Base-by-base conservation (phyloP, 2,329 filamentous ascomycete genomes). In the Penicillium digitatum region DNA sequence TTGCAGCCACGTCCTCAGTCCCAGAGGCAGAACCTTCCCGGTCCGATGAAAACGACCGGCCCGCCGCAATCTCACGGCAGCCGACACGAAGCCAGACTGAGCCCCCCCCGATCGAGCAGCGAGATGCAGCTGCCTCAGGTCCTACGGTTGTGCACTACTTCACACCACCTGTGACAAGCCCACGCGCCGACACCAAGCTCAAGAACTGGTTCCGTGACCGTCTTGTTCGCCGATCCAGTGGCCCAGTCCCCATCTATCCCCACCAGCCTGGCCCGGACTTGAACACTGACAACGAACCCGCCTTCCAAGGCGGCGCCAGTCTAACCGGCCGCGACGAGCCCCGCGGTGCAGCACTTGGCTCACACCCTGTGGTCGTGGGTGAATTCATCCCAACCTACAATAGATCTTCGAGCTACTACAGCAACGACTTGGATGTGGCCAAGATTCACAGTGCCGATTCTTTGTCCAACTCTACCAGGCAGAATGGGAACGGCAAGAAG, bases 171-270 rank as follows among this genome's bases (percentile, higher is more conserved):
- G 52, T 64, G 39, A 57, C 56, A 29, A 66, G 66, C 18, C 65
- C 65, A 5, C 64, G 63, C 39, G 59, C 65, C 11, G 70, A 72
- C 35, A 71, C 71, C 3, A 72, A 68, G 49, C 48, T 74, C 24
- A 73, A 65, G 40, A 65, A 61, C 14, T 74, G 71, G 71, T 69
- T 74, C 60, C 68, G 64, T 26, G 65, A 65, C 38, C 62, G 64
- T 51, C 48, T 71, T 8, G 57, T 65, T 12, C 68, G 65, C 55
- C 70, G 65, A 3, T 57, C 64, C 22, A 70, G 67, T 52, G 63
- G 62, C 2, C 59, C 62, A 2, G 55, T 62, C 14, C 62, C 57
- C 22, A 56, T 65, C 2, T 64, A 64, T 34, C 63, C 63, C n/a
- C 57, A 60, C 32, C 63, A 65, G 44, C 62, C 62, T 8, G 62